These are phyloP conservation scores for Zymoseptoria passerinii DNA, from an alignment of 2,329 filamentous ascomycete genomes.

Conservation along the genomic window DNA sequence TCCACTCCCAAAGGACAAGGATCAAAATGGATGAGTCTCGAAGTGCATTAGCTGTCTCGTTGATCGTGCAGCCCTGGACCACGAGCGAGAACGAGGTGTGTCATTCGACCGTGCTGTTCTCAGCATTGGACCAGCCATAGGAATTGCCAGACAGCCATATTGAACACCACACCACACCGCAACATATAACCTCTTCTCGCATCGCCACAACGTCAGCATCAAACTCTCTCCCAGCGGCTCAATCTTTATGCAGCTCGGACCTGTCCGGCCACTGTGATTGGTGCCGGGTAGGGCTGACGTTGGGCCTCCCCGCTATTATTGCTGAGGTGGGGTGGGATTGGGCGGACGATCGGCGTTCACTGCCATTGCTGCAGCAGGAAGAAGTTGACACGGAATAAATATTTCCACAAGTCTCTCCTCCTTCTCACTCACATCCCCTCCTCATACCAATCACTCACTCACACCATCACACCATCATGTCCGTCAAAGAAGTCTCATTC, in stretches of 20 bases:
- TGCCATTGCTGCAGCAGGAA: neutral
- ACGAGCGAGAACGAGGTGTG: neutral
- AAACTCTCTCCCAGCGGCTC: neutral
- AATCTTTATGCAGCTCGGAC: neutral
- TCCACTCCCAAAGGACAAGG: neutral
- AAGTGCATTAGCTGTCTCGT: neutral
- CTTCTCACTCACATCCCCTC: neutral
- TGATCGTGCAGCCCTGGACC: neutral
- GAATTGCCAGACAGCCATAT: neutral
- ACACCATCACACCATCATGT: constrained; percentile 46
- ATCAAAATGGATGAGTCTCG: neutral
- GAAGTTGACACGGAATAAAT: neutral
- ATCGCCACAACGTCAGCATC: neutral
- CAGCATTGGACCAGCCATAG: neutral
- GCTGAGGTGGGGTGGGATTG: neutral
- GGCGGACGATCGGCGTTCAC: neutral
- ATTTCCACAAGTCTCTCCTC: neutral
- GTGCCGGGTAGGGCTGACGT: neutral
- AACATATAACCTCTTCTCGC: neutral
- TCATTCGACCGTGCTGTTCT: neutral
- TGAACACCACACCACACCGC: neutral
- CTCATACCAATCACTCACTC: constrained; percentile 5
- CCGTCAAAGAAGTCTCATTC: constrained; percentile 69
- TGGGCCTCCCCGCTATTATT: neutral
- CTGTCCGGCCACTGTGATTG: neutral